Percentiles rank a stretch among this genome's conserved stretches.
Evolutionary conservation across 2,329 filamentous ascomycete genomes (phyloP).

Genomic region (Sporothrix variecibatus): DNA sequence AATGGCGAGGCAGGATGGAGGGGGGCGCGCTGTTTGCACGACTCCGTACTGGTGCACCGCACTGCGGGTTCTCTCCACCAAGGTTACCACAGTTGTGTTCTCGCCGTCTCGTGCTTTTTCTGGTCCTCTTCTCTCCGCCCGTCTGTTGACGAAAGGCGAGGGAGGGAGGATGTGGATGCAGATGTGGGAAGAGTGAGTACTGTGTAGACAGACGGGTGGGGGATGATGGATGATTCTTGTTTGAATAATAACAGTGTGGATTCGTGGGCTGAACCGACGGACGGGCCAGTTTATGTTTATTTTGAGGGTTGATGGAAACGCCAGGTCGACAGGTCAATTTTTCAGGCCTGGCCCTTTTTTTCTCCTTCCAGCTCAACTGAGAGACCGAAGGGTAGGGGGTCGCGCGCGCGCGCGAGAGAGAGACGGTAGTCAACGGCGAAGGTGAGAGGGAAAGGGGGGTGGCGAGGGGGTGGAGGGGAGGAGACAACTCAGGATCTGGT

Average conservation of each 20-base stretch:
- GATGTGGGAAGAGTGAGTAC: not conserved
- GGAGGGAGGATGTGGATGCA: not conserved
- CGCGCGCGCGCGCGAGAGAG: not conserved
- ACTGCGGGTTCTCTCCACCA: constrained; percentile 13
- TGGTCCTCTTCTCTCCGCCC: not conserved
- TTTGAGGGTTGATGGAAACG: not conserved
- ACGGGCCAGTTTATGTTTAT: constrained; percentile 4
- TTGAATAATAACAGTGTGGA: not conserved
- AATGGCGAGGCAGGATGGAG: constrained; percentile 9
- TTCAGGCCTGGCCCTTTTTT: not conserved
- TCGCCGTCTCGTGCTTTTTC: constrained; percentile 1
- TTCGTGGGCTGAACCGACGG: constrained; percentile 20
- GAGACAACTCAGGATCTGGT: not conserved
- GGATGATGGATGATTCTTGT: not conserved
- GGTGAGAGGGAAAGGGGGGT: not conserved
- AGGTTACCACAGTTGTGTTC: constrained; percentile 1
- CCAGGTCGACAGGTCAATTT: constrained; percentile 19
- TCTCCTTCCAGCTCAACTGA: not conserved
- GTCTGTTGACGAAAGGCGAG: not conserved
- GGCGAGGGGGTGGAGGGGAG: not conserved
- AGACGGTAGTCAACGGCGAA: not conserved
- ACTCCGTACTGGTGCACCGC: constrained; percentile 14
- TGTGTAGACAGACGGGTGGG: not conserved
- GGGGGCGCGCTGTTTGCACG: constrained; percentile 5
- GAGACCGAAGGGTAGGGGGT: not conserved